Conservation (phyloP, 2,329 filamentous ascomycete species). For the Neodidymelliopsis sp. region DNA sequence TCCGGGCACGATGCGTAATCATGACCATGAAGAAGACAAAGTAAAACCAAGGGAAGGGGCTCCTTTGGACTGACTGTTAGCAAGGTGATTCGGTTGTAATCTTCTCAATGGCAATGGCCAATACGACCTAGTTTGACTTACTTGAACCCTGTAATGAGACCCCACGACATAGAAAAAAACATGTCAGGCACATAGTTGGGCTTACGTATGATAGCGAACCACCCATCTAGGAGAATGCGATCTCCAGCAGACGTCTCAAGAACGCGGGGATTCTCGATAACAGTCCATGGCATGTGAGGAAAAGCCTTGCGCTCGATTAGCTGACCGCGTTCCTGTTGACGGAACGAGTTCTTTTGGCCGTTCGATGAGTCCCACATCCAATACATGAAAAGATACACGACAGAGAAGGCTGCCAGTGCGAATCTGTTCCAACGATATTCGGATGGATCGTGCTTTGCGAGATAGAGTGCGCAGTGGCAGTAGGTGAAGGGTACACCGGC, state of each 20-base stretch:
- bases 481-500: slow-evolving; percentile 90
- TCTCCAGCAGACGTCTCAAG: slow-evolving; percentile 77
- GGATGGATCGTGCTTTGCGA: slow-evolving; percentile 80
- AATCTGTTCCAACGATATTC: slow-evolving; percentile 78
- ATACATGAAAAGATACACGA: slow-evolving; percentile 79
- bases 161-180: slow-evolving; percentile 81
- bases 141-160: slow-evolving; percentile 76
- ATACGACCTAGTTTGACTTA: too few species aligned
- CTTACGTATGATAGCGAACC: slow-evolving; percentile 76
- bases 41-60: slow-evolving; percentile 86
- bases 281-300: slow-evolving; percentile 86
- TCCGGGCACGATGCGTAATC: slow-evolving; percentile 77
- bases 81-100: too few species aligned
- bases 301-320: slow-evolving; percentile 75
- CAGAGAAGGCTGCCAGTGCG: slow-evolving; percentile 68
- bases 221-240: slow-evolving; percentile 80
- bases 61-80: slow-evolving; percentile 2
- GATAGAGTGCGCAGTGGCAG: slow-evolving; percentile 89
- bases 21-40: slow-evolving; percentile 79
- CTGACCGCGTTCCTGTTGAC: slow-evolving; percentile 76
- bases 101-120: too few species aligned
- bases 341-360: slow-evolving; percentile 91
- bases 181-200: slow-evolving; percentile 81
- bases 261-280: slow-evolving; percentile 77
- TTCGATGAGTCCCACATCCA: slow-evolving; percentile 92